Evolutionary conservation across 371 early-diverging fungal species (phyloP).

Genomic region (Mucor saturninus): DNA sequence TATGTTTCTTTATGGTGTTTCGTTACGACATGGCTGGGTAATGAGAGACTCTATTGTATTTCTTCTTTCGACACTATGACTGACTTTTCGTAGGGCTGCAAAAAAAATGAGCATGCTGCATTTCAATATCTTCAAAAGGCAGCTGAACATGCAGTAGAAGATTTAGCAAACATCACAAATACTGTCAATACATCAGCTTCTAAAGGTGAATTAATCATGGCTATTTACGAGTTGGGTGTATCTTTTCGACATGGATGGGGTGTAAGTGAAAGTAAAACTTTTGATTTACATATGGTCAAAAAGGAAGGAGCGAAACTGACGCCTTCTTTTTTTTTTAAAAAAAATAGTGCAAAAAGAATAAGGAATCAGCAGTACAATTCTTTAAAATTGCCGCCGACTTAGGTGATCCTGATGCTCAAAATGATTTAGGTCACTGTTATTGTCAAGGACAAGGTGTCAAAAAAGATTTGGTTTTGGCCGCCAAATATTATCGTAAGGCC

Average conservation of each 20-base stretch:
- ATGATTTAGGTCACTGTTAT: slow-evolving; percentile 79
- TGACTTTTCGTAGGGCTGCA: slow-evolving; percentile 61
- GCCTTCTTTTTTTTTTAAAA: too few relatives aligned
- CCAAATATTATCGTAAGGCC: slow-evolving; percentile 85
- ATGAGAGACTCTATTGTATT: background rate
- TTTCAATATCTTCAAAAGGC: slow-evolving; percentile 79
- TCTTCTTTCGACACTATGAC: background rate
- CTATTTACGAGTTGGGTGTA: slow-evolving; percentile 85
- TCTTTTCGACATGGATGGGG: slow-evolving; percentile 93
- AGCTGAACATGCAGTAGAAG: slow-evolving; percentile 73
- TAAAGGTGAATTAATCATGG: slow-evolving; percentile 74
- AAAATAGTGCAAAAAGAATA: slow-evolving; percentile 61
- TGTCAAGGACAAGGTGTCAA: slow-evolving; percentile 83
- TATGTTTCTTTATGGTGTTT: slow-evolving; percentile 82
- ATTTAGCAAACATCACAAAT: slow-evolving; percentile 47
- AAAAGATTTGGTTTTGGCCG: slow-evolving; percentile 77
- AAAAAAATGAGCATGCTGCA: slow-evolving; percentile 64
- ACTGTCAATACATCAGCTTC: slow-evolving; percentile 38
- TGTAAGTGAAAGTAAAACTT: slow-evolving; percentile 38
- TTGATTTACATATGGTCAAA: too few relatives aligned
- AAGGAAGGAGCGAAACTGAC: too few relatives aligned
- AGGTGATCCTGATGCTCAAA: slow-evolving; percentile 85
- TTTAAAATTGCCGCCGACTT: slow-evolving; percentile 88
- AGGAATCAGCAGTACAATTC: slow-evolving; percentile 86
- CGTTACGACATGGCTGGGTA: slow-evolving; percentile 85